Evolutionary conservation across 148 eudicot genomes (phyloP).

Genomic region (Rhododendron kiyosumense): DNA sequence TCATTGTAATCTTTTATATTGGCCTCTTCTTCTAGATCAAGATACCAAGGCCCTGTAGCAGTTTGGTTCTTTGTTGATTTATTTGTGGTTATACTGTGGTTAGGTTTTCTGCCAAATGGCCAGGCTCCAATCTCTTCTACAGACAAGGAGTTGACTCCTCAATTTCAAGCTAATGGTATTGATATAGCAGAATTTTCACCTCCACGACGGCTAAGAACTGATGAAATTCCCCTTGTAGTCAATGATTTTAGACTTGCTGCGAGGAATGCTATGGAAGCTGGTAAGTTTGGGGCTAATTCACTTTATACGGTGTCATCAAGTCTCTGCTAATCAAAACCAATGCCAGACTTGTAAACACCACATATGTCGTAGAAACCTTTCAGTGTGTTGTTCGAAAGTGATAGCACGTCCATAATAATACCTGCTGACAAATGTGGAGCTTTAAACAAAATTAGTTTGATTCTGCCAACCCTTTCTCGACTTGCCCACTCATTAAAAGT

Average conservation of each 20-base stretch:
- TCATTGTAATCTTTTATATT: not conserved
- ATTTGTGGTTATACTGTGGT: not conserved
- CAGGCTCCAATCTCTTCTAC: constrained; percentile 10
- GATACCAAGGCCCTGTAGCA: not conserved
- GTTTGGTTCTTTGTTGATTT: not conserved
- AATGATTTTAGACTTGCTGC: constrained; percentile 6
- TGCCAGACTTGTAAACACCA: not conserved
- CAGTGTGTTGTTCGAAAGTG: not conserved
- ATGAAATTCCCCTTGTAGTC: not conserved
- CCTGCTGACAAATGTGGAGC: not conserved
- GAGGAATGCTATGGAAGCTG: constrained; percentile 8
- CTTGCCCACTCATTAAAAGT: not conserved
- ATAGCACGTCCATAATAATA: not conserved
- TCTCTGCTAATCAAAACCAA: not conserved
- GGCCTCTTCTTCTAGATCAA: not conserved
- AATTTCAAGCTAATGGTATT: not conserved
- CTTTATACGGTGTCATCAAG: not conserved
- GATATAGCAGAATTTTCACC: not conserved
- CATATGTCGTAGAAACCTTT: not conserved
- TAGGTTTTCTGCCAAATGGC: not conserved
- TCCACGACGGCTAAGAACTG: not conserved
- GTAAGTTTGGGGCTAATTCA: not conserved
- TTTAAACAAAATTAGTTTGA: not conserved
- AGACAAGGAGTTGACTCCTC: not conserved
- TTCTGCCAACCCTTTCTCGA: not conserved